Evolutionary conservation across 2,329 filamentous ascomycete species (phyloP), one percentile per base, ranked within the genome.

Genomic region (Xylaria sp.): DNA sequence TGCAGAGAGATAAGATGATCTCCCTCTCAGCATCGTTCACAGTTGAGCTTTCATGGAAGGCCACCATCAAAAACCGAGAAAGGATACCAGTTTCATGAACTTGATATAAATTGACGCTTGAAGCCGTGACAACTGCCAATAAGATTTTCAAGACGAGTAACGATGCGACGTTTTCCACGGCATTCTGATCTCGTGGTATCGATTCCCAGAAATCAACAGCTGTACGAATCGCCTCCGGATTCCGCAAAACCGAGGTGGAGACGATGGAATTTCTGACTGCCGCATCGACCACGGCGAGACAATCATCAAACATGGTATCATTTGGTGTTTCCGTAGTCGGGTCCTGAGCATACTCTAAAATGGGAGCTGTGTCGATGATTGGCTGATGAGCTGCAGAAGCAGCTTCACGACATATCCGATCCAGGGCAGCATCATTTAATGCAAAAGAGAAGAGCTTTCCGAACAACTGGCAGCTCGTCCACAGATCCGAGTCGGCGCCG

Each of bases 371-470:
- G 45, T 61, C 56, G n/a, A 67, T 50, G 1, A 67, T 53, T 13
- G 57, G 47, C n/a, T 64, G 44, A 38, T 64, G 44, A 38, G 68
- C 67, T 22, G 66, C 56, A 7, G 64, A 54, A n/a, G 72, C 70
- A n/a, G 69, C 65, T 42, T 75, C 74, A 45, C 86, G 83, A 76
- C 92, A 96, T 55, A 96, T 83, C 62, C 87, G 82, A 60, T 91
- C 88, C 66, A 95, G 83, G 50, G 89, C 87, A 75, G 93, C 89
- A 76, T 97, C 91, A 62, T 93, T 91, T 57, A 97, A 80, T 0
- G 91, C 90, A 79, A 96, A 95, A 5, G 92, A 88, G 56, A 97
- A 84, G 9, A 97, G 86, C 72, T 91, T 90, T 31, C 93, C 93
- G 79, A 96, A 96, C 3, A 96, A 84, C 77, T 94, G 91, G 72